Evolutionary conservation across 257 asterid genomes (phyloP).

Genomic region (Nicotiana tabacum): DNA sequence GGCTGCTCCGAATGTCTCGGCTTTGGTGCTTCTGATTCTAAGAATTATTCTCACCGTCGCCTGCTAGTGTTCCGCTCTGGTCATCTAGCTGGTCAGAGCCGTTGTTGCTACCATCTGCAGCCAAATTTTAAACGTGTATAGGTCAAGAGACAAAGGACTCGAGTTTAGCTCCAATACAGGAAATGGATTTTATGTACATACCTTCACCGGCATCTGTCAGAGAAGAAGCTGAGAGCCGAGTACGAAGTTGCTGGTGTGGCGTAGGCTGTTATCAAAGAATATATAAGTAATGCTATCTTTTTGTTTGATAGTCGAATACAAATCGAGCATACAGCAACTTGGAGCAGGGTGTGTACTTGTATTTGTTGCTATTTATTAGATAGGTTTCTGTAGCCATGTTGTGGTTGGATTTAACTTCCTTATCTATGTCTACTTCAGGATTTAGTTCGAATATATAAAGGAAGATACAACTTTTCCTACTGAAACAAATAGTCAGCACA

Average conservation of each 20-base stretch:
- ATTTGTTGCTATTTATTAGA: neutral
- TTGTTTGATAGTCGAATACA: neutral
- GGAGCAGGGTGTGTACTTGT: neutral
- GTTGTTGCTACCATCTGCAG: neutral
- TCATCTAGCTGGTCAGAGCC: slow-evolving; percentile 3
- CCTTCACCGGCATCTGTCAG: slow-evolving; percentile 43
- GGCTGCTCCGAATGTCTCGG: neutral
- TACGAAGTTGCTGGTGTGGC: slow-evolving; percentile 60
- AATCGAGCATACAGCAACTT: neutral
- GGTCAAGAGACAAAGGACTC: neutral
- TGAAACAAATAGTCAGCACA: neutral
- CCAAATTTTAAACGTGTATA: neutral
- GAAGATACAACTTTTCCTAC: neutral
- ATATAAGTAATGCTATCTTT: neutral
- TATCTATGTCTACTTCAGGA: neutral
- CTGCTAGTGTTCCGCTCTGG: neutral
- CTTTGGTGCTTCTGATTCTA: neutral
- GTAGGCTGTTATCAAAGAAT: slow-evolving; percentile 43
- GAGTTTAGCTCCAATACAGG: neutral
- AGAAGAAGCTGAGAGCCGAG: slow-evolving; percentile 47
- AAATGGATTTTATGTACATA: slow-evolving; percentile 8
- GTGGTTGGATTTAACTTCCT: neutral
- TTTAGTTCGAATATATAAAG: neutral
- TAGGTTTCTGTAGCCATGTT: neutral
- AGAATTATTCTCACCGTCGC: neutral